Evolutionary conservation across 2,329 filamentous ascomycete species (phyloP).

Genomic region (Clonostachys solani): DNA sequence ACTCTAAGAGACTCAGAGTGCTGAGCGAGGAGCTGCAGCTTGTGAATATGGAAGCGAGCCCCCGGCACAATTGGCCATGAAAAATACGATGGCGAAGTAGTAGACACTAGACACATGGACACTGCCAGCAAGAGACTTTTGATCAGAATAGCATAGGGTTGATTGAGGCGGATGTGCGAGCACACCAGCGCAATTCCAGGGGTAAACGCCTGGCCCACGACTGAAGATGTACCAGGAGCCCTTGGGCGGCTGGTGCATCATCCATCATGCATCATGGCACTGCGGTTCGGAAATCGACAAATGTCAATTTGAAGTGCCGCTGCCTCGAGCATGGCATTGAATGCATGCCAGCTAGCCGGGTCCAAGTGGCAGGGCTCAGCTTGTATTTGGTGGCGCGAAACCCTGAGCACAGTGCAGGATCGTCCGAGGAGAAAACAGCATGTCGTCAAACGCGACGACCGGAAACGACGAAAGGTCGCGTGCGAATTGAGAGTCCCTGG

Average conservation of each 20-base stretch:
- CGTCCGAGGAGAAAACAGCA: background rate
- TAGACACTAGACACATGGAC: background rate
- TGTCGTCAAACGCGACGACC: too few relatives aligned
- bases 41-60: background rate
- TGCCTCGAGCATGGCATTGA: background rate
- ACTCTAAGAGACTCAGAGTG: conserved; percentile 1
- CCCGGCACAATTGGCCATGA: background rate
- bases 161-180: background rate
- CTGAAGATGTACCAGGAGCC: background rate
- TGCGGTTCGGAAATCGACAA: background rate
- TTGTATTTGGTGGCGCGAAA: background rate
- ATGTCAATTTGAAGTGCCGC: background rate
- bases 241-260: background rate
- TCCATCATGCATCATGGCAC: background rate
- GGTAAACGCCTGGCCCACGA: background rate
- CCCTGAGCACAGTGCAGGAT: background rate
- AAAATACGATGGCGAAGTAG: background rate
- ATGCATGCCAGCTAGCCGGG: background rate
- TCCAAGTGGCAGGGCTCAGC: background rate
- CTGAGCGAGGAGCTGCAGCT: background rate
- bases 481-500: background rate
- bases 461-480: too few relatives aligned
- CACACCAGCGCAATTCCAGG: background rate
- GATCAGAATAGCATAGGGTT: background rate
- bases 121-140: background rate